Evolutionary conservation across 257 asterid genomes (phyloP).

Genomic region (Cruciata laevipes): DNA sequence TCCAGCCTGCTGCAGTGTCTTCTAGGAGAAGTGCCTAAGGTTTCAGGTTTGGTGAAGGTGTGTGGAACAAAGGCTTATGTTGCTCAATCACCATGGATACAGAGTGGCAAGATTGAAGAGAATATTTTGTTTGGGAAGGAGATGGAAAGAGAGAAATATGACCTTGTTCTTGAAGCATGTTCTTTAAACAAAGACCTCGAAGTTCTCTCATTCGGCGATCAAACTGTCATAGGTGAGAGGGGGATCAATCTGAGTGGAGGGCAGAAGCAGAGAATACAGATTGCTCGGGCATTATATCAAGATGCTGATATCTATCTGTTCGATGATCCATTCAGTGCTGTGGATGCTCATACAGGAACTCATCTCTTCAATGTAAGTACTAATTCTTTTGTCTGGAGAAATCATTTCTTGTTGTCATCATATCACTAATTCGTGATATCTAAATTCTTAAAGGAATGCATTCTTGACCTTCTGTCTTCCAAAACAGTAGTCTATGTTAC

Average conservation of each 20-base stretch:
- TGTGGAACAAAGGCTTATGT: constrained; percentile 10
- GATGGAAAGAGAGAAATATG: constrained; percentile 7
- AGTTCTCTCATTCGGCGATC: constrained; percentile 74
- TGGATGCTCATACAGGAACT: constrained; percentile 88
- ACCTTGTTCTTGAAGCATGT: constrained; percentile 2
- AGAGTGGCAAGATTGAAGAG: constrained; percentile 6
- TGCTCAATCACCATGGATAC: constrained; percentile 10
- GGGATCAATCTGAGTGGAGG: constrained; percentile 94
- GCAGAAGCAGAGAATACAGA: constrained; percentile 84
- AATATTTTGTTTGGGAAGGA: constrained; percentile 6
- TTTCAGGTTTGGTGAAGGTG: neutral
- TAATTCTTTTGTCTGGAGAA: too few relatives aligned
- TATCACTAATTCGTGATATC: neutral
- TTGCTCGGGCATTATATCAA: constrained; percentile 81
- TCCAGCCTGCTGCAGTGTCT: constrained; percentile 1
- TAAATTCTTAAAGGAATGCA: constrained; percentile 52
- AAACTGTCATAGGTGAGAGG: constrained; percentile 81
- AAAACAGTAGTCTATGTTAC: constrained; percentile 74
- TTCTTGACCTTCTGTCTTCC: constrained; percentile 44
- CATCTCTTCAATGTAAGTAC: constrained; percentile 79
- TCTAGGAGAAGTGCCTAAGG: neutral
- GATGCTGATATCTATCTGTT: constrained; percentile 75
- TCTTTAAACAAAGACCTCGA: constrained; percentile 51
- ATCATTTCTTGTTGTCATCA: too few relatives aligned
- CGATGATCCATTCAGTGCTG: constrained; percentile 94